phyloP scores from a whole-genome alignment of 2,329 filamentous ascomycete species.

The Cylindrodendrum hubeiense region DNA sequence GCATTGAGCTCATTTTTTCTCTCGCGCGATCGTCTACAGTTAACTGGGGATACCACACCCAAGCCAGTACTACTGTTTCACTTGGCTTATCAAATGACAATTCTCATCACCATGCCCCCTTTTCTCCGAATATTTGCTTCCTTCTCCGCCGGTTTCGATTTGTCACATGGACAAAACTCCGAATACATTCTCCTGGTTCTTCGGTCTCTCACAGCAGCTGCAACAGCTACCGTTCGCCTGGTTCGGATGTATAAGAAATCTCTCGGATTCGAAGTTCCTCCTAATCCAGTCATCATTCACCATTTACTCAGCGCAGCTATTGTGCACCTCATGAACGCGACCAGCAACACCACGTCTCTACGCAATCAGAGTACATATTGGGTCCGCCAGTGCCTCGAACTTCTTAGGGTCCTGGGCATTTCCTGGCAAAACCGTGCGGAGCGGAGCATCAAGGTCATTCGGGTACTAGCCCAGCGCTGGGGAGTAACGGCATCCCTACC shows the following conservation, averaged over 20 bases:
- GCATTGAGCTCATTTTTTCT: slow-evolving; percentile 4
- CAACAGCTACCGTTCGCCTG: slow-evolving; percentile 1
- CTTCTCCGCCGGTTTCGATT: background rate
- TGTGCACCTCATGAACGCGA: slow-evolving; percentile 14
- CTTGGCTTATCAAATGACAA: slow-evolving; percentile 10
- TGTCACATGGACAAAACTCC: background rate
- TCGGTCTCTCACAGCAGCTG: background rate
- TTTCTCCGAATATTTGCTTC: slow-evolving; percentile 12
- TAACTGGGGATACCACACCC: background rate
- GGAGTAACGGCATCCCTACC: slow-evolving; percentile 1
- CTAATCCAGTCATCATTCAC: background rate
- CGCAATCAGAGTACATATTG: slow-evolving; percentile 2
- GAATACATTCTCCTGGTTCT: slow-evolving; percentile 11
- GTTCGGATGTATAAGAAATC: slow-evolving; percentile 3
- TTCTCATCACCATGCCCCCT: background rate
- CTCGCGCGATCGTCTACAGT: slow-evolving; percentile 3
- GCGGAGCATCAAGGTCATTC: slow-evolving; percentile 12
- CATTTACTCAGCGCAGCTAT: slow-evolving; percentile 11
- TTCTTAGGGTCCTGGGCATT: background rate
- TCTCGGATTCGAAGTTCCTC: background rate
- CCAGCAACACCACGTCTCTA: background rate
- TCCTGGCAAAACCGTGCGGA: slow-evolving; percentile 4
- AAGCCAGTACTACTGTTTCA: slow-evolving; percentile 9
- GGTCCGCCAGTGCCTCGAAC: slow-evolving; percentile 3
- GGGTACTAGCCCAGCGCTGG: slow-evolving; percentile 8